Conservation (phyloP, 129 eudicot genomes). For the Flaveria bidentis region DNA sequence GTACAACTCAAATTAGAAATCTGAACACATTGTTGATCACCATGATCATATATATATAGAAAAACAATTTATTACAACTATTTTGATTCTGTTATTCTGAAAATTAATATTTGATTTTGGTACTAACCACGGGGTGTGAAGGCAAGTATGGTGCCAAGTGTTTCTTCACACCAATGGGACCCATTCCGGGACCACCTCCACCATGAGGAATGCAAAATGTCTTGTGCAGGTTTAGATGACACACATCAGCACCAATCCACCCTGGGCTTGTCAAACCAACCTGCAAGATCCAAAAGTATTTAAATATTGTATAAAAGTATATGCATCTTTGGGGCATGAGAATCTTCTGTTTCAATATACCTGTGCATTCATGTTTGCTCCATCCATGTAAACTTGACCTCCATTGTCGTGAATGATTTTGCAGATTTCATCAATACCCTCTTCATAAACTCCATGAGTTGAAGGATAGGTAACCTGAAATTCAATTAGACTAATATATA, state of each 20-base stretch:
- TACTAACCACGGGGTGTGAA: slow-evolving; percentile 94
- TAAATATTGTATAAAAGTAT: not conserved
- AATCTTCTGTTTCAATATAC: slow-evolving; percentile 29
- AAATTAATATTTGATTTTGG: not conserved
- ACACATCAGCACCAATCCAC: slow-evolving; percentile 97
- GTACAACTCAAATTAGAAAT: slow-evolving; percentile 5
- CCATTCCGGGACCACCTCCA: slow-evolving; percentile 99
- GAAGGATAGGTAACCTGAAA: slow-evolving; percentile 96
- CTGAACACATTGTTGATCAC: not conserved
- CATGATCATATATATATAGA: not conserved
- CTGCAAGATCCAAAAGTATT: slow-evolving; percentile 34
- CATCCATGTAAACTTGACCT: slow-evolving; percentile 99
- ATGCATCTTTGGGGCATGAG: not conserved
- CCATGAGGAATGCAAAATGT: slow-evolving; percentile 98
- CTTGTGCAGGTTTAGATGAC: slow-evolving; percentile 96
- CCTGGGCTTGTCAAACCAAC: slow-evolving; percentile 99
- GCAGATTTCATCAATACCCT: slow-evolving; percentile 96
- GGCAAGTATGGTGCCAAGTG: slow-evolving; percentile 95
- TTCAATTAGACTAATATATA: not conserved
- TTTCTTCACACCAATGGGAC: slow-evolving; percentile 96
- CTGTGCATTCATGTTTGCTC: slow-evolving; percentile 99
- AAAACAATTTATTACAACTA: not conserved
- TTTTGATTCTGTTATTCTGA: not conserved
- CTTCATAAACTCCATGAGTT: slow-evolving; percentile 97
- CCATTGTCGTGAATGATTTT: slow-evolving; percentile 93